Percentiles rank a stretch among this genome's conserved stretches.
phyloP scores from a whole-genome alignment of 1,284 basidiomycete genomes.

The Xanthoconium separans region DNA sequence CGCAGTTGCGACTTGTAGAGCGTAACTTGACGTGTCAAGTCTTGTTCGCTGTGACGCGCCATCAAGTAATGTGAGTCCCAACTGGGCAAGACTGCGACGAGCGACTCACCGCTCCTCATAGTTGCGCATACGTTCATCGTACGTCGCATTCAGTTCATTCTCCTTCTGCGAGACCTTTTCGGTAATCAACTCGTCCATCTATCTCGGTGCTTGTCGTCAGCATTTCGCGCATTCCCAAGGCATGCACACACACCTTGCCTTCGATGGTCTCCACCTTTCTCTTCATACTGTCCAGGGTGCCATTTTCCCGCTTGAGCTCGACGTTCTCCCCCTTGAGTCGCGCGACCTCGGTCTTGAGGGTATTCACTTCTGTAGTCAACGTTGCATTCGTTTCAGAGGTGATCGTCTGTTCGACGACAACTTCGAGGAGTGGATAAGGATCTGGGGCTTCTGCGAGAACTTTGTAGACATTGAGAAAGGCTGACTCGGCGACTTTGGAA shows the following conservation, averaged over 20 bases:
- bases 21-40: slow-evolving; percentile 83
- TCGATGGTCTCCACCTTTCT: slow-evolving; percentile 79
- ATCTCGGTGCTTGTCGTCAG: slow-evolving; percentile 6
- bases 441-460: slow-evolving; percentile 93
- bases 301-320: slow-evolving; percentile 67
- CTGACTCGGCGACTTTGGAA: slow-evolving; percentile 88
- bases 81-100: background rate
- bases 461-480: slow-evolving; percentile 93
- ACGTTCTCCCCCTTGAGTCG: slow-evolving; percentile 77
- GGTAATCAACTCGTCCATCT: slow-evolving; percentile 90
- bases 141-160: slow-evolving; percentile 93
- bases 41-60: slow-evolving; percentile 73
- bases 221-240: background rate
- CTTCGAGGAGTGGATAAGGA: slow-evolving; percentile 93
- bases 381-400: slow-evolving; percentile 51
- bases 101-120: slow-evolving; percentile 84
- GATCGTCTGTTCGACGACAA: slow-evolving; percentile 89
- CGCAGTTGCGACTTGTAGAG: slow-evolving; percentile 85
- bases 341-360: slow-evolving; percentile 67
- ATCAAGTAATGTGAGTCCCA: background rate
- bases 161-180: slow-evolving; percentile 89
- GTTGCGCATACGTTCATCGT: slow-evolving; percentile 93
- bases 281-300: slow-evolving; percentile 56
- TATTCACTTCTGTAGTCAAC: slow-evolving; percentile 61
- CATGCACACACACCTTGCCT: slow-evolving; percentile 59